Base-by-base conservation (phyloP, 768 basidiomycete species). In the Porphyrellus cyaneotinctus region DNA sequence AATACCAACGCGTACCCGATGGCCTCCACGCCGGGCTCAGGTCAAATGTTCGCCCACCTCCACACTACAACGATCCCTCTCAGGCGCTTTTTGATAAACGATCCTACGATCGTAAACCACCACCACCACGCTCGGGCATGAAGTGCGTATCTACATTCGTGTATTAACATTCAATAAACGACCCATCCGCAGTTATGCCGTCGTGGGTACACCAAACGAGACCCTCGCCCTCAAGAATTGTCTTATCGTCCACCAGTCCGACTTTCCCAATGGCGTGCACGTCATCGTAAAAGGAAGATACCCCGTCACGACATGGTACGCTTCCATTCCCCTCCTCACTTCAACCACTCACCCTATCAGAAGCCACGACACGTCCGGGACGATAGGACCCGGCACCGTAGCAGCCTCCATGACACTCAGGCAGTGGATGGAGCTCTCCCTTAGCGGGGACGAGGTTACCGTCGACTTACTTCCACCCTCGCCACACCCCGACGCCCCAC, bases 401-500 rank as follows among this genome's bases (percentile, higher is more conserved):
- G 93, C 87, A n/a, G 83, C 85, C 7, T 87, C 88, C 26, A 77
- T 82, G 22, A 71, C 83, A 53, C 90, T 93, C 53, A 82, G 97
- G 11, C 84, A 90, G 72, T 99, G 93, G 93, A 87, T 94, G 38
- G 86, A 85, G 6, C 77, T 97, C 8, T 92, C 92, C 15, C 70
- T 87, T 36, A 69, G 75, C 3, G 92, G 92, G 0, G 94, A 97
- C 64, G 64, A 75, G 14, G 87, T 90, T 47, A 79, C 85, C 15
- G 77, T 95, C 35, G 84, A 88, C 50, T 69, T 79, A 2, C 76
- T 91, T 20, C 69, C 64, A 17, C 24, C 64, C 4, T 75, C 80
- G 15, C 66, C 78, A 8, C 74, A 80, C 28, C 78, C 80, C 0
- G 74, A 78, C 45, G 73, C 79, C 11, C 80, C 82, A 15, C 70